phyloP scores from a whole-genome alignment of 2,329 filamentous ascomycete genomes.

The Magnaporthiopsis poae region DNA sequence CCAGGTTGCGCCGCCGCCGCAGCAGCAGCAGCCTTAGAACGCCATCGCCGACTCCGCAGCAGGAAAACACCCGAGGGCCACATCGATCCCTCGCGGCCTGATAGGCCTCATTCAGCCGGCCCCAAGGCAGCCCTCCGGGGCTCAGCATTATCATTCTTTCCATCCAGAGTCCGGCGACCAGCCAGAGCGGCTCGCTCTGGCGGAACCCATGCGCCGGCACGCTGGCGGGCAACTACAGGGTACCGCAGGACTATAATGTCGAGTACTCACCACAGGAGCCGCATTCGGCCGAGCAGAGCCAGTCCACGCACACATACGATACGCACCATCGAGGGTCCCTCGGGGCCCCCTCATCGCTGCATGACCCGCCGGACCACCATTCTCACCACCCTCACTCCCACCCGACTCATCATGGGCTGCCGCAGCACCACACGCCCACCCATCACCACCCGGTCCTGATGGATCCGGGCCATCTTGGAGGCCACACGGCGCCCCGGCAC shows the following conservation, averaged over 20 bases:
- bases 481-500: slow-evolving; percentile 36
- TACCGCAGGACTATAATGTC: slow-evolving; percentile 61
- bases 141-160: slow-evolving; percentile 46
- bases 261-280: slow-evolving; percentile 61
- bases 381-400: slow-evolving; percentile 23
- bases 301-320: slow-evolving; percentile 56
- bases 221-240: slow-evolving; percentile 66
- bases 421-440: slow-evolving; percentile 36
- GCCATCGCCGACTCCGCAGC: not conserved
- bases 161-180: slow-evolving; percentile 55
- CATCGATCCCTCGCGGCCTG: not conserved
- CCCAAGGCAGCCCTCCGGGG: slow-evolving; percentile 44
- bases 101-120: slow-evolving; percentile 13
- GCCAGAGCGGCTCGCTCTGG: slow-evolving; percentile 69
- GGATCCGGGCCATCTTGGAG: slow-evolving; percentile 45
- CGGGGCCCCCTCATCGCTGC: slow-evolving; percentile 33
- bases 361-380: slow-evolving; percentile 30
- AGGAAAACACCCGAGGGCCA: not conserved
- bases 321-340: slow-evolving; percentile 38
- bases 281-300: slow-evolving; percentile 55
- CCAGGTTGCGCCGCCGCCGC: not conserved
- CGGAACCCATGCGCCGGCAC: slow-evolving; percentile 64
- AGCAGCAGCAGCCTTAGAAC: not conserved
- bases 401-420: slow-evolving; percentile 27
- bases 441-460: slow-evolving; percentile 46